phyloP scores from a whole-genome alignment of 108 stramenopile species.

The Chaetoceros muelleri region DNA sequence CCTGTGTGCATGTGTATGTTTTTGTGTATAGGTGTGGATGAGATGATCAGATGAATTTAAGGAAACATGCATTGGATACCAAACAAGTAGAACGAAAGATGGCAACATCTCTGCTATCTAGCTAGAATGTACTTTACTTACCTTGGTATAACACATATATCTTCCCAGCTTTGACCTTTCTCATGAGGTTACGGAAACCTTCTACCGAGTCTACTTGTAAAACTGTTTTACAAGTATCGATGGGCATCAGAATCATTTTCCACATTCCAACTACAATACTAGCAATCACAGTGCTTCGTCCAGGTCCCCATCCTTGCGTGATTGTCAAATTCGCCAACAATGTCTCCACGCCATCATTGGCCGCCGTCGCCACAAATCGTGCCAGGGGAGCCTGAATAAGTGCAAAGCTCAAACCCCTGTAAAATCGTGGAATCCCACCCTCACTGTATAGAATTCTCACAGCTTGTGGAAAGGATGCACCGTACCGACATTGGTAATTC shows the following conservation, averaged over 20 bases:
- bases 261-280: slow-evolving; percentile 71
- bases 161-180: slow-evolving; percentile 51
- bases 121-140: neutral
- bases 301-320: slow-evolving; percentile 62
- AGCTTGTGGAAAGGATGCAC: slow-evolving; percentile 60
- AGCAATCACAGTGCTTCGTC: slow-evolving; percentile 59
- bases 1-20: slow-evolving; percentile 11
- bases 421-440: slow-evolving; percentile 89
- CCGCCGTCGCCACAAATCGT: slow-evolving; percentile 85
- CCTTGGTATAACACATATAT: slow-evolving; percentile 55
- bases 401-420: slow-evolving; percentile 84
- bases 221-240: slow-evolving; percentile 96
- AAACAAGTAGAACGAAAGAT: no score
- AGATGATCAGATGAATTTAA: neutral
- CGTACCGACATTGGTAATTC: slow-evolving; percentile 94
- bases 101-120: no score
- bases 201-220: slow-evolving; percentile 78
- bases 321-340: slow-evolving; percentile 32
- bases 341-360: slow-evolving; percentile 81
- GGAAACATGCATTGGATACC: no score
- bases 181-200: slow-evolving; percentile 54
- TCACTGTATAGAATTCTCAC: slow-evolving; percentile 54
- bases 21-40: neutral
- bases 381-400: slow-evolving; percentile 84
- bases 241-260: slow-evolving; percentile 81